A percentile compares a stretch with the other conserved stretches of the same genome.
phyloP scores from a whole-genome alignment of 2,329 filamentous ascomycete species.

The Hypoxylon sp. region DNA sequence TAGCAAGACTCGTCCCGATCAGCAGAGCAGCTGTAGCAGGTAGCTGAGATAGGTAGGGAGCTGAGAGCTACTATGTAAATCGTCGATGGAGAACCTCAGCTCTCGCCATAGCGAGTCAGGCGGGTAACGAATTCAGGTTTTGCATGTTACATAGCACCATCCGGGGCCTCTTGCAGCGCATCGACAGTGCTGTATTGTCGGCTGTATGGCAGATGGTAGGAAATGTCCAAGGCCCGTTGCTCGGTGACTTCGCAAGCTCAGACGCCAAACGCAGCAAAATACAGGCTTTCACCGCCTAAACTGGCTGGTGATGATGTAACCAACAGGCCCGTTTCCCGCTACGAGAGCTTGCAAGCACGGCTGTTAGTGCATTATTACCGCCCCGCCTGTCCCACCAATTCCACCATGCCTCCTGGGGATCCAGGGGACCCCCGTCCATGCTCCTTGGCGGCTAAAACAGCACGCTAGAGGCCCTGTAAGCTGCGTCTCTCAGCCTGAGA shows the following conservation, averaged over 20 bases:
- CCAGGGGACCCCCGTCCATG: neutral
- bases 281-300: slow-evolving; percentile 37
- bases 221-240: slow-evolving; percentile 18
- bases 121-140: slow-evolving; percentile 12
- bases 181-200: too few relatives aligned
- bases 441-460: slow-evolving; percentile 31
- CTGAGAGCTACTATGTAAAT: too few relatives aligned
- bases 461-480: slow-evolving; percentile 26
- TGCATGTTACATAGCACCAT: slow-evolving; percentile 15
- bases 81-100: neutral
- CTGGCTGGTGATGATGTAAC: slow-evolving; percentile 39
- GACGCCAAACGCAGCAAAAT: slow-evolving; percentile 23
- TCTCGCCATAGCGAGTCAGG: slow-evolving; percentile 12
- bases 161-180: slow-evolving; percentile 2
- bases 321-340: slow-evolving; percentile 27
- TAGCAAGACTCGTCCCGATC: too few relatives aligned
- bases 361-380: slow-evolving; percentile 28
- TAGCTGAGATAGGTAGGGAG: neutral
- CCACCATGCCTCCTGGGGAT: slow-evolving; percentile 19
- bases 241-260: slow-evolving; percentile 16
- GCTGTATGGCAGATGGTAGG: too few relatives aligned
- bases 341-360: slow-evolving; percentile 9
- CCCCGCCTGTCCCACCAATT: slow-evolving; percentile 27
- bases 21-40: slow-evolving; percentile 8
- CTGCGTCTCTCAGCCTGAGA: slow-evolving; percentile 32